Percentiles rank a stretch among this genome's conserved stretches.
Evolutionary conservation across 2,329 filamentous ascomycete genomes (phyloP).

Genomic region (Pyrenophora seminiperda): DNA sequence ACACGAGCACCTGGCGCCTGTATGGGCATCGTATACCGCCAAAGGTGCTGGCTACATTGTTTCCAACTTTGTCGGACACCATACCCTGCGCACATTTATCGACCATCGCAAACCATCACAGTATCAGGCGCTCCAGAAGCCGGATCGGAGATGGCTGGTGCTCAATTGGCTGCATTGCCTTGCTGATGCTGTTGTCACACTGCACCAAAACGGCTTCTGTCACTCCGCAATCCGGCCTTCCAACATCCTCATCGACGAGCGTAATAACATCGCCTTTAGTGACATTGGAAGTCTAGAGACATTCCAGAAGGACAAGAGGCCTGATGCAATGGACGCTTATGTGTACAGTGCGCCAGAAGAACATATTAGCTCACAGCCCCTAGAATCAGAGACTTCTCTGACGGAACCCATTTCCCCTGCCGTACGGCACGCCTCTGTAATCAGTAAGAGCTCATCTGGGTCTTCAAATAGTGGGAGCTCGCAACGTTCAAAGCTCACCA

Average conservation of each 20-base stretch:
- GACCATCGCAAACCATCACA: conserved; percentile 64
- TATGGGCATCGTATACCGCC: conserved; percentile 73
- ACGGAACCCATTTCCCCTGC: conserved; percentile 23
- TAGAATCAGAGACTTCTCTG: conserved; percentile 17
- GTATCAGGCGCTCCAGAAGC: conserved; percentile 66
- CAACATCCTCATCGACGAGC: conserved; percentile 68
- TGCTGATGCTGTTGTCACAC: conserved; percentile 68
- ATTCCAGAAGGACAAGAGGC: conserved; percentile 59
- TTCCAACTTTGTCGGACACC: conserved; percentile 69
- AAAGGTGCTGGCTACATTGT: conserved; percentile 68
- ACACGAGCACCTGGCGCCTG: conserved; percentile 72
- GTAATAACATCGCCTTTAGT: conserved; percentile 70
- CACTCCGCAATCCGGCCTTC: conserved; percentile 74
- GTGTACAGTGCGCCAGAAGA: conserved; percentile 74
- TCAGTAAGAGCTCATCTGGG: conserved; percentile 45
- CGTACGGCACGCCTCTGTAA: conserved; percentile 37
- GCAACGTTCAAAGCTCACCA: conserved; percentile 43
- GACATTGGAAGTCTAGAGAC: conserved; percentile 60
- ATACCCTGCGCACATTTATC: conserved; percentile 70
- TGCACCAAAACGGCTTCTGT: conserved; percentile 67
- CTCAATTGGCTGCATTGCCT: conserved; percentile 79
- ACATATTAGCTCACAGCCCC: conserved; percentile 38
- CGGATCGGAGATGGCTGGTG: conserved; percentile 63
- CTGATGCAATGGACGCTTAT: conserved; percentile 70
- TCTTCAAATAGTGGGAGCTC: conserved; percentile 41